Conservation (phyloP, 306 rosid genomes). For the Citrullus mucosospermus region DNA sequence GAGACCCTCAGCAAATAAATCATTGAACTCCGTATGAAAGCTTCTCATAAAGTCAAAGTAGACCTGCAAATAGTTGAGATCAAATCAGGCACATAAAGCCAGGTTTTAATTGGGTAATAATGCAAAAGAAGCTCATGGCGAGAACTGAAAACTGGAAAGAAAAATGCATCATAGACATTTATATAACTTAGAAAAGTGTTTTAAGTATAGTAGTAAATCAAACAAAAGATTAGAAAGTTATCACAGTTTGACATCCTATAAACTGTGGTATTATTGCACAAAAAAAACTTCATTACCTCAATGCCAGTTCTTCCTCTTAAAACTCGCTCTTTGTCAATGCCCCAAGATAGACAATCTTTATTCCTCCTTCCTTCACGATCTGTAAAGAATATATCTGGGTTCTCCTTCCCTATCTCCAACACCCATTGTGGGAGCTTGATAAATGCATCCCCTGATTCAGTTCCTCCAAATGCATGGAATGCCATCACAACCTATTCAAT, state of each 20-base stretch:
- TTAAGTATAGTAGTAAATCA: neutral
- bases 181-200: neutral
- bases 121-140: neutral
- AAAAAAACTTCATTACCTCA: constrained; percentile 45
- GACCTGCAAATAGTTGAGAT: constrained; percentile 41
- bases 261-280: neutral
- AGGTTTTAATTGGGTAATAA: constrained; percentile 5
- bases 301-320: constrained; percentile 90
- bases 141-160: neutral
- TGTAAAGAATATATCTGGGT: constrained; percentile 83
- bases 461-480: constrained; percentile 77
- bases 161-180: neutral
- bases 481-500: constrained; percentile 84
- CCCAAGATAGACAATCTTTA: constrained; percentile 89
- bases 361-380: constrained; percentile 96
- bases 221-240: neutral
- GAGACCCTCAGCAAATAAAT: constrained; percentile 65
- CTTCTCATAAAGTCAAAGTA: constrained; percentile 98
- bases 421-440: constrained; percentile 90
- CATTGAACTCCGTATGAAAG: constrained; percentile 87
- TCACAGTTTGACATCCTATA: constrained; percentile 1
- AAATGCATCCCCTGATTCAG: constrained; percentile 46
- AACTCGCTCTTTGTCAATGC: constrained; percentile 85
- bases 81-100: constrained; percentile 3
- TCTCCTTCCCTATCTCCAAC: constrained; percentile 76